Percentiles rank a stretch among this genome's conserved stretches.
Evolutionary conservation across 2,329 filamentous ascomycete species (phyloP).

Genomic region (Elsinoe batatas): DNA sequence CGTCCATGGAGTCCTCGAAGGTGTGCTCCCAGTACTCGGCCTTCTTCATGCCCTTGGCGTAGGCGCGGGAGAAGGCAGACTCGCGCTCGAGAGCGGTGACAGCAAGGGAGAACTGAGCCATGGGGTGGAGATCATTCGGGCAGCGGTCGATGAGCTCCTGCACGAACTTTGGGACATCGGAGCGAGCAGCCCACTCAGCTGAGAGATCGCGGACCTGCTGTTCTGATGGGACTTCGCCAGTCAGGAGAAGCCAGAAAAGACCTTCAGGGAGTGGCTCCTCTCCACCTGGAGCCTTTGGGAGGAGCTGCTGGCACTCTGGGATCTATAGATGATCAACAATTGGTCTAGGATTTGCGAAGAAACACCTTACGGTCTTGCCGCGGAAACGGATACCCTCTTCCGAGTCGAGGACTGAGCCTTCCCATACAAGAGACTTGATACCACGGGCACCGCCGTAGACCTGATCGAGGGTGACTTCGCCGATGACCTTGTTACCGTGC

Average conservation of each 20-base stretch:
- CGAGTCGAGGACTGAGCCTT: slow-evolving; percentile 92
- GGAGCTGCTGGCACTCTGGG: slow-evolving; percentile 93
- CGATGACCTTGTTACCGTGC: slow-evolving; percentile 87
- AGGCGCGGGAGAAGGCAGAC: slow-evolving; percentile 95
- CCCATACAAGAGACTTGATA: slow-evolving; percentile 98
- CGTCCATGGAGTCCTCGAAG: slow-evolving; percentile 98
- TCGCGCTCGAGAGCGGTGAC: slow-evolving; percentile 98
- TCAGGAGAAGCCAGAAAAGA: slow-evolving; percentile 99
- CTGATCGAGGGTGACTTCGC: slow-evolving; percentile 98
- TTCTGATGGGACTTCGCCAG: slow-evolving; percentile 93
- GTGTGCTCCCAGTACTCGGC: slow-evolving; percentile 99
- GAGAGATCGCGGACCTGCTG: slow-evolving; percentile 98
- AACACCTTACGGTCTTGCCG: slow-evolving; percentile 65
- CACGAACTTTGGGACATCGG: slow-evolving; percentile 93
- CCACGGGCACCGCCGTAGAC: slow-evolving; percentile 98
- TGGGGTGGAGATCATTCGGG: slow-evolving; percentile 96
- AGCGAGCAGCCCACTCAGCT: slow-evolving; percentile 96
- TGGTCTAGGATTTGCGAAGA: background rate
- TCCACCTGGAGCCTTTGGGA: slow-evolving; percentile 94
- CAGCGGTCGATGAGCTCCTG: slow-evolving; percentile 99
- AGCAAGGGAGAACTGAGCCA: slow-evolving; percentile 98
- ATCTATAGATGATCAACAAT: slow-evolving; percentile 44
- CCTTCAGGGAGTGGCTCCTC: slow-evolving; percentile 95
- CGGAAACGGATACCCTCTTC: slow-evolving; percentile 99
- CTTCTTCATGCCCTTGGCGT: slow-evolving; percentile 98